Evolutionary conservation across 73 alveolate species (phyloP), one percentile per base, ranked within the genome.

Genomic region (Uronychia setigera): DNA sequence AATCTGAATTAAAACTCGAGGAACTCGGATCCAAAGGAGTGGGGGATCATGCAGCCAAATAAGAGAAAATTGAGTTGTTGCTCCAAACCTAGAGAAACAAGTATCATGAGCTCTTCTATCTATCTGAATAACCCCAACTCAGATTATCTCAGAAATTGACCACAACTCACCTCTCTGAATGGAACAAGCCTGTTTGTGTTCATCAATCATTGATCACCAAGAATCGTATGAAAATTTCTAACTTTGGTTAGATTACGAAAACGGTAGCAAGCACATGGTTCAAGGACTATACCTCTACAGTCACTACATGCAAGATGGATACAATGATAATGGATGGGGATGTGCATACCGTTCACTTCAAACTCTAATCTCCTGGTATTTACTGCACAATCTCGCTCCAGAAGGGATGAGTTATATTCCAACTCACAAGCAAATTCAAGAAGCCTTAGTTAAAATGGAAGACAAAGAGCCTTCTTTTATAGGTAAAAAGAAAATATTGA

Each of bases 241-340:
- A 11, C 1, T 60, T 1, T 33, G 14, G 1, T 11, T 76, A 83
- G 87, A 88, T 32, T 77, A 67, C 83, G 87, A 83, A 35, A 76
- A 82, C 26, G 32, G 80, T 31, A 0, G 58, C 33, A 74, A 83
- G 78, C 81, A 84, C 74, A 33, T 84, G 58, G 96, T 96, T 13
- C 75, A 91, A 76, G 99, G 99, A 26, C 95, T 93, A 74, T 97
- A 96, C 80, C 85, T 91, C 58, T 97, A 95, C 91, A 94, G 91
- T 83, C 99, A 97, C 91, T 97, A 97, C 83, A 94, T 94, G 94
- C 97, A 97, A 89, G 99, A 97, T 89, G 96, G 97, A 34, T 91
- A 94, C 59, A 93, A 93, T 91, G 99, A 97, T 80, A 94, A 92
- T 35, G 99, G 99, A 13, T 97, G 99, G 99, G 99, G 99, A 11